phyloP scores from a whole-genome alignment of 257 asterid genomes.

The Solanum ahanhuiri region DNA sequence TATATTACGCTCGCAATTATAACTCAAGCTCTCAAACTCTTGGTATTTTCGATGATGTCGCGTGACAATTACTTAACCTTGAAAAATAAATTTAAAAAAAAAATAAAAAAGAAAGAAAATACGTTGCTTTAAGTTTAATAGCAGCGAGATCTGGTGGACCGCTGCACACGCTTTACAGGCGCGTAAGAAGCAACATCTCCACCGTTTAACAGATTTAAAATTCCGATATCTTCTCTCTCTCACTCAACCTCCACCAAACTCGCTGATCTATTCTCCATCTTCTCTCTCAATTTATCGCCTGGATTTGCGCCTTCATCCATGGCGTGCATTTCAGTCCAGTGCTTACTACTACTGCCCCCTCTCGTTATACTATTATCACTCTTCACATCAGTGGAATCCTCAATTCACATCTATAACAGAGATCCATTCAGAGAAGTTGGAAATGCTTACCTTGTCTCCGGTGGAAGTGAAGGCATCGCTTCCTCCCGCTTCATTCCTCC shows the following conservation, averaged over 20 bases:
- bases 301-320: slow-evolving; percentile 5
- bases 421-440: slow-evolving; percentile 96
- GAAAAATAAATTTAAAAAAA: no score
- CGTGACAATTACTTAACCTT: background rate
- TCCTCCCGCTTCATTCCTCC: slow-evolving; percentile 24
- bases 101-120: background rate
- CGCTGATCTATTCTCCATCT: slow-evolving; percentile 30
- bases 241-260: slow-evolving; percentile 17
- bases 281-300: slow-evolving; percentile 18
- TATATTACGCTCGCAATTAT: background rate
- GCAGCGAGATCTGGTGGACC: background rate
- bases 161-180: background rate
- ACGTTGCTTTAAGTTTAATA: background rate
- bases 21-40: background rate
- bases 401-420: slow-evolving; percentile 70
- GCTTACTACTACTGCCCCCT: background rate
- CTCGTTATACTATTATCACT: slow-evolving; percentile 13
- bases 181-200: background rate
- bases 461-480: slow-evolving; percentile 91
- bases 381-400: slow-evolving; percentile 55
- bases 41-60: background rate
- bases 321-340: slow-evolving; percentile 28
- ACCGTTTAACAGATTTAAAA: background rate
- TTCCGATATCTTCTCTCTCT: background rate
- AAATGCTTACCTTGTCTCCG: slow-evolving; percentile 79